Evolutionary conservation across 1,284 basidiomycete species (phyloP), one percentile per base, ranked within the genome.

Genomic region (Ganoderma boninense): DNA sequence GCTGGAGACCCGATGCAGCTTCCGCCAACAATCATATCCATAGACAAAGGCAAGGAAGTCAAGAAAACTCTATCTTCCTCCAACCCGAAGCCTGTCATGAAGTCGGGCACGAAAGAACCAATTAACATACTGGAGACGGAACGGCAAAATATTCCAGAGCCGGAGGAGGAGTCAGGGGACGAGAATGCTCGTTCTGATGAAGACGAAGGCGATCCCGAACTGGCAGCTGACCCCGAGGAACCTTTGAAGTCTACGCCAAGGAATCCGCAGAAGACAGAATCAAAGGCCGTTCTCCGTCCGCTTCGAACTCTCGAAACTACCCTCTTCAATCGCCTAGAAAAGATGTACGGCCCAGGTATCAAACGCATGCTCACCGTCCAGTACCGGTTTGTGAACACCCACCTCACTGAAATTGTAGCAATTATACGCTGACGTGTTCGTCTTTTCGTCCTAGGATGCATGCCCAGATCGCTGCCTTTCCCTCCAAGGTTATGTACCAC

Each of bases 1-100:
- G 96, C 96, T 1, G 94, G 96, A 0, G 94, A 97, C 81, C 95
- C 95, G 0, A 92, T 94, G 87, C 96, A 97, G 81, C 85, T 99
- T 2, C 97, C 97, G 0, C 98, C 97, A 0, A 99, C 97, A 0
- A 91, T 99, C 65, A 86, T 97, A 60, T 94, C 94, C 11, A 77
- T 86, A 2, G 82, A 87, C 35, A 79, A 80, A 2, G 65, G 62
- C 43, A 75, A 73, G 62, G 79, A 79, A 40, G 79, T 80, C 68
- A 83, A 83, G 67, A 78, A 81, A 68, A 67, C 67, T 18, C 54
- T n/a, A 5, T 35, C 54, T 1, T n/a, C 65, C 46, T 10, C 43
- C 4, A 44, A 64, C 1, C 40, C 43, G 2, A 66, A 66, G 52
- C 46, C 57, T 23, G n/a, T 20, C 40, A 6, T 26, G 10, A 62